Base-by-base conservation (phyloP, 2,329 filamentous ascomycete species). In the Elsinoe perseae region DNA sequence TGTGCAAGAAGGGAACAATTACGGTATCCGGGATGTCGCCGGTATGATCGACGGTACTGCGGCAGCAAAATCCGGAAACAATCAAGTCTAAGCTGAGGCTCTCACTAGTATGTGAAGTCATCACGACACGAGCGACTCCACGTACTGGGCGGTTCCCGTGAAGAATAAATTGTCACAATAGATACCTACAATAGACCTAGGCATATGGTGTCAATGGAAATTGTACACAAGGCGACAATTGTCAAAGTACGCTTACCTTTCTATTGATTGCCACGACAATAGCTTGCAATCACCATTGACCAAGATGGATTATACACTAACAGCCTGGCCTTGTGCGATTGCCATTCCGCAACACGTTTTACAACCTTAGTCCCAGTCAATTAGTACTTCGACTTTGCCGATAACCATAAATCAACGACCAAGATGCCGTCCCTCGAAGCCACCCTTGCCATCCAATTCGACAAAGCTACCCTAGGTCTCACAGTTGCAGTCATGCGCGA, bases 1-100 rank as follows among this genome's bases (percentile, higher is more conserved):
- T 58, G 77, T 81, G 60, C 77, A 81, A 68, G 75, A 77, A 52
- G 82, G 82, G 30, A 80, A 83, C 64, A 61, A 77, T 54, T 76
- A 74, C 28, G 82, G 82, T 63, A 81, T 85, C 61, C 73, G 75
- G 52, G 76, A 83, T 64, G 66, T 70, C 2, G 66, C 76, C 56
- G 66, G 66, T 25, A 72, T 78, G 70, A 63, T 76, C 36, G 61
- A 62, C 38, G 64, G 64, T n/a, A 66, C 61, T n/a, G 67, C 66
- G 42, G 63, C 62, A n/a, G 61, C 57, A 10, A 50, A 56, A 27
- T 14, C 43, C 9, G 30, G 21, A 27, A 48, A 48, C 43, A 48
- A 25, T n/a, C 43, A 48, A 23, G 43, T 48, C 43, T 48, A 21
- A 18, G 30, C 30, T n/a, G n/a, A n/a, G n/a, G n/a, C n/a, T n/a